Evolutionary conservation across 805 yeast genomes (phyloP).

Genomic region (Starmerella bombi): DNA sequence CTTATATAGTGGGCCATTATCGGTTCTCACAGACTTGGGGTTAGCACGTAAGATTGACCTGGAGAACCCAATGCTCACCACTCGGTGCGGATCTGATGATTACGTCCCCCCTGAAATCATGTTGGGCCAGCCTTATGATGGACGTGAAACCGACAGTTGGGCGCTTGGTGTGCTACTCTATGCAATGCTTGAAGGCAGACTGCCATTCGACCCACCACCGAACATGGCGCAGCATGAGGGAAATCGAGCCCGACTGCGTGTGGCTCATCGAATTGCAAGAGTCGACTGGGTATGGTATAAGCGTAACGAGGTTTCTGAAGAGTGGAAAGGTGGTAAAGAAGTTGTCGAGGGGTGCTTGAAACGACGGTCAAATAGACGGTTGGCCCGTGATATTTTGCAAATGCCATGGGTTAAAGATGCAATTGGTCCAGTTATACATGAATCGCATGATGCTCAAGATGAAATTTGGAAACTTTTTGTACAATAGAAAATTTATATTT

Average conservation of each 20-base stretch:
- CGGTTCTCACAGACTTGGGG: conserved; percentile 78
- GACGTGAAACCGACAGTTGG: conserved; percentile 87
- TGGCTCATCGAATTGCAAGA: conserved; percentile 82
- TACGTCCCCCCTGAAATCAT: conserved; percentile 90
- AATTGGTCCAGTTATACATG: conserved; percentile 6
- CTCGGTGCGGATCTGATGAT: conserved; percentile 93
- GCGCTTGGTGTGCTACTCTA: conserved; percentile 86
- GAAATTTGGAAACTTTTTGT: conserved; percentile 10
- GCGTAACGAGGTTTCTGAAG: conserved; percentile 30
- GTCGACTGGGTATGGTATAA: conserved; percentile 81
- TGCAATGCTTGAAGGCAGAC: conserved; percentile 65
- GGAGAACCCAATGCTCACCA: conserved; percentile 50
- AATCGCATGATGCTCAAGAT: conserved; percentile 2
- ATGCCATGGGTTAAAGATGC: conserved; percentile 29
- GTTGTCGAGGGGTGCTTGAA: conserved; percentile 40
- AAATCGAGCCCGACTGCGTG: conserved; percentile 36
- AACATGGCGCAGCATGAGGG: conserved; percentile 22
- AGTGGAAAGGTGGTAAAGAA: conserved; percentile 37
- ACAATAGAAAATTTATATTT: conserved; percentile 3
- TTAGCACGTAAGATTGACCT: conserved; percentile 57
- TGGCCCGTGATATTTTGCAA: conserved; percentile 27
- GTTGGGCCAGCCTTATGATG: conserved; percentile 84
- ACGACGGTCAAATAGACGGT: conserved; percentile 36
- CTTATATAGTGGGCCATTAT: conserved; percentile 27
- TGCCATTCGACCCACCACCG: conserved; percentile 83